Evolutionary conservation across 805 yeast genomes (phyloP).

Genomic region (Monosporozyma unispora): DNA sequence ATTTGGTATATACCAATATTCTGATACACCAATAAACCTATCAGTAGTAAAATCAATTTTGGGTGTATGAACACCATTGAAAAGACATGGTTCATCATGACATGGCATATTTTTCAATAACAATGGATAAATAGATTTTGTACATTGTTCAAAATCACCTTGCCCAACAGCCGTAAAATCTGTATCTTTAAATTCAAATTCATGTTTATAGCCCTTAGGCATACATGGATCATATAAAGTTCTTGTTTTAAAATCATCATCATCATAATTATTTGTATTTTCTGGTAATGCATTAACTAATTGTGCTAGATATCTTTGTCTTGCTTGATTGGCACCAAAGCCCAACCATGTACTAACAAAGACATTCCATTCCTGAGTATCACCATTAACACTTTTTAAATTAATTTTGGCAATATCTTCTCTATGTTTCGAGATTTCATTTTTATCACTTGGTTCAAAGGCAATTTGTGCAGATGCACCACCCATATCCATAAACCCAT

Average conservation of each 20-base stretch:
- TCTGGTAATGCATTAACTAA: conserved; percentile 44
- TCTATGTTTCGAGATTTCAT: conserved; percentile 53
- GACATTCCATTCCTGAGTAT: conserved; percentile 65
- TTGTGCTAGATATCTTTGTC: conserved; percentile 57
- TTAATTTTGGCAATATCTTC: conserved; percentile 66
- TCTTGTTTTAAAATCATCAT: conserved; percentile 34
- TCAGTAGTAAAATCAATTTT: conserved; percentile 68
- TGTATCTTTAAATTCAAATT: conserved; percentile 38
- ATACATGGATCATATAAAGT: conserved; percentile 66
- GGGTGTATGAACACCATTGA: conserved; percentile 94
- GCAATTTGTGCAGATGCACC: conserved; percentile 97
- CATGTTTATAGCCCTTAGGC: conserved; percentile 50
- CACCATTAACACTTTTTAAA: conserved; percentile 63
- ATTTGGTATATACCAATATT: conserved; percentile 95
- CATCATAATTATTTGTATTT: conserved; percentile 38
- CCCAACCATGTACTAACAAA: conserved; percentile 97
- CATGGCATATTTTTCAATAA: conserved; percentile 76
- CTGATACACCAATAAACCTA: conserved; percentile 87
- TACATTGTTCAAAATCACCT: conserved; percentile 72
- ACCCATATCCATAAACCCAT: conserved; percentile 98
- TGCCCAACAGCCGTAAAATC: conserved; percentile 54
- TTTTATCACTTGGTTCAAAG: conserved; percentile 63
- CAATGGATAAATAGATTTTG: conserved; percentile 64
- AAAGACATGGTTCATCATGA: conserved; percentile 78
- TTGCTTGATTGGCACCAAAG: conserved; percentile 93